These are phyloP conservation scores for Arxiozyma telluris DNA, from an alignment of 1,139 yeast species.

Conservation along the genomic window DNA sequence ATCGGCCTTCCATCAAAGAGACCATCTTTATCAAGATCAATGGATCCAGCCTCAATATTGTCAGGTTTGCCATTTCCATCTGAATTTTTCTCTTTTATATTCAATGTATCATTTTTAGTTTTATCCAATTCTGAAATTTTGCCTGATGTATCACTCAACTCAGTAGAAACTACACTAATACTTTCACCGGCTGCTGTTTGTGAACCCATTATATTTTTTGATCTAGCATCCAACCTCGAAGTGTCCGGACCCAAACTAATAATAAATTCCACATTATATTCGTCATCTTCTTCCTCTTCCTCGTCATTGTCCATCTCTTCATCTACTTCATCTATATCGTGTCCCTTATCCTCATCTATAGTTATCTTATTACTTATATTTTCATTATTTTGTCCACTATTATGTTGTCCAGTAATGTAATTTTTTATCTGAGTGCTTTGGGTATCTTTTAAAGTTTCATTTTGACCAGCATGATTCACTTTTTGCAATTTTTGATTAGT, in stretches of 20 bases:
- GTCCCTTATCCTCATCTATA: conserved; percentile 24
- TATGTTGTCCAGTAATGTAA: neutral
- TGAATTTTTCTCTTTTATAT: neutral
- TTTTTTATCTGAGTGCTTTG: neutral
- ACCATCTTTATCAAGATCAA: conserved; percentile 75
- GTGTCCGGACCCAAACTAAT: conserved; percentile 41
- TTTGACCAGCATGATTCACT: conserved; percentile 3
- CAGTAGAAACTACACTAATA: conserved; percentile 8
- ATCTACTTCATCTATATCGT: conserved; percentile 17
- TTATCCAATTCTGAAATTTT: neutral
- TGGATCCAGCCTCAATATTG: conserved; percentile 32
- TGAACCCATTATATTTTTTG: conserved; percentile 19
- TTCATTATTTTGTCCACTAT: neutral
- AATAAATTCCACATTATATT: conserved; percentile 54
- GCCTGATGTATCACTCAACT: conserved; percentile 7
- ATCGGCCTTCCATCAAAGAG: conserved; percentile 75
- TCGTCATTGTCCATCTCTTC: conserved; percentile 37
- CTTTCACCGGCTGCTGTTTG: conserved; percentile 8
- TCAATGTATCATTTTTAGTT: neutral
- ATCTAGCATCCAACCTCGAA: conserved; percentile 27
- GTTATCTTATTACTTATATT: neutral
- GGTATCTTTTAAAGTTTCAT: conserved; percentile 4
- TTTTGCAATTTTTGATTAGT: conserved; percentile 3
- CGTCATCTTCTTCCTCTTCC: conserved; percentile 1
- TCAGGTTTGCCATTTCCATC: conserved; percentile 9